Evolutionary conservation across 176 grass and related monocot genomes (phyloP), one percentile per base, ranked within the genome.

Genomic region (Triticum urartu): DNA sequence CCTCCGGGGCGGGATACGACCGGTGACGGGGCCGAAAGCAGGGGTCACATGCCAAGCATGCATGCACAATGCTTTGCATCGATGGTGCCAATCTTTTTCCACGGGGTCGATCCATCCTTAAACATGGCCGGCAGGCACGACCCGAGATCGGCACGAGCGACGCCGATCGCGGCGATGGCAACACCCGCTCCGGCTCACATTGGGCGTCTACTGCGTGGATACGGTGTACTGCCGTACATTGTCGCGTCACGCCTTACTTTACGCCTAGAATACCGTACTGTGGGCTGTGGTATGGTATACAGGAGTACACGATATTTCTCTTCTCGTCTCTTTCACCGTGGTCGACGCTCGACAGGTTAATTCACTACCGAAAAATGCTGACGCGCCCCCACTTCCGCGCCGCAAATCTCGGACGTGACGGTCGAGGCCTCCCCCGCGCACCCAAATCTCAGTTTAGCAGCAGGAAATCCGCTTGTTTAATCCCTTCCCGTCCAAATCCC

Each of bases 31-130:
- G 63, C 80, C 32, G 6, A 73, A 90, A 90, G 79, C 54, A 15
- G 75, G 59, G 58, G 8, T 84, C 89, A 87, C 80, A 39, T 68
- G 85, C 11, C 75, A 67, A 18, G 20, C 80, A 80, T 79, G 80
- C 58, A 15, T 15, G 9, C 0, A 40, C 17, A 1, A 26, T 2
- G 8, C 45, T 48, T 73, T 74, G n/a, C 12, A 20, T 2, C 5
- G 11, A 21, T 64, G 39, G 78, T 11, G 34, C 61, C 61, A 24
- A 14, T 20, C 52, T 74, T 65, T 81, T 10, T 40, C 15, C 79
- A 45, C 62, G 11, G 32, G 21, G 0, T 18, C 5, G 48, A 17
- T 17, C 48, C 5, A 52, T 15, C 50, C 3, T 43, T 69, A 34
- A 6, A 68, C 61, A 89, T 68, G 88, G 45, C 77, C 82, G 82